phyloP scores from a whole-genome alignment of 225 moss, liverwort and hornwort genomes.

The Takakia lepidozioides region DNA sequence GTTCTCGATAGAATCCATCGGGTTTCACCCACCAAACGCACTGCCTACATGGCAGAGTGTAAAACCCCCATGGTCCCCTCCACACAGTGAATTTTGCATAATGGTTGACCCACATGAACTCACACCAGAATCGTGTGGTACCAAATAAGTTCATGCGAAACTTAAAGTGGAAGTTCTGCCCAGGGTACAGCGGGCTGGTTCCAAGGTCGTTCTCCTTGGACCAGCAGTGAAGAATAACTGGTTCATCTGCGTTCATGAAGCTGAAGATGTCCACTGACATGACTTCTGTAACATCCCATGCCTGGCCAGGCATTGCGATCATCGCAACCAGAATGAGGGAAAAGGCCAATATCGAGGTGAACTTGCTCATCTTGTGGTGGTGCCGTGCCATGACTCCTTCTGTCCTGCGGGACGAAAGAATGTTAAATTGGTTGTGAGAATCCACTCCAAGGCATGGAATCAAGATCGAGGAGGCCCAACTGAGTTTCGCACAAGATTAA shows the following conservation, averaged over 20 bases:
- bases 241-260: not conserved
- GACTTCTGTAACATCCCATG: too few species aligned
- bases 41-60: not conserved
- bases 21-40: constrained; percentile 12
- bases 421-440: too few species aligned
- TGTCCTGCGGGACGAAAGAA: too few species aligned
- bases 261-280: not conserved
- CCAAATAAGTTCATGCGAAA: constrained; percentile 14
- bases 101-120: not conserved
- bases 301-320: too few species aligned
- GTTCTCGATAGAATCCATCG: constrained; percentile 16
- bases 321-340: too few species aligned
- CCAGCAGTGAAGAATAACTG: not conserved
- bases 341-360: too few species aligned
- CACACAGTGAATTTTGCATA: constrained; percentile 6
- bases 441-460: too few species aligned
- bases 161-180: constrained; percentile 3
- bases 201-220: not conserved
- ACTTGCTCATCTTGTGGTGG: too few species aligned
- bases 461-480: too few species aligned
- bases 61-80: constrained; percentile 3
- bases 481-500: too few species aligned
- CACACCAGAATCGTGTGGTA: constrained; percentile 12
- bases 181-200: not conserved
- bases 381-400: too few species aligned